Percentiles rank a stretch among this genome's conserved stretches.
Conservation (phyloP, 306 rosid species). For the Medicago lupulina region DNA sequence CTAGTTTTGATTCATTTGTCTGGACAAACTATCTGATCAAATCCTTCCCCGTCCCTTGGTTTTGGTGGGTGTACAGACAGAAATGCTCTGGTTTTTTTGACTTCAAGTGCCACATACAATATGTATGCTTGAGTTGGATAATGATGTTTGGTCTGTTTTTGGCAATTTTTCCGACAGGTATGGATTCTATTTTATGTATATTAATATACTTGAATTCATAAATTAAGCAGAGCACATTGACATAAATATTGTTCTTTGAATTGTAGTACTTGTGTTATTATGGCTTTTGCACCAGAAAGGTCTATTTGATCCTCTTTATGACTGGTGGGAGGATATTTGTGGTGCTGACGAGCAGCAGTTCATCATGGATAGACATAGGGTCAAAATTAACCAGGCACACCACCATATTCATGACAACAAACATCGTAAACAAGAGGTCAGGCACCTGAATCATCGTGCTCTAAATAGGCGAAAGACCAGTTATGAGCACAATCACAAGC, state of each 20-base stretch:
- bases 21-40: conserved; percentile 31
- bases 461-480: conserved; percentile 52
- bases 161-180: conserved; percentile 83
- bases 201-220: background rate
- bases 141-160: conserved; percentile 76
- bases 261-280: conserved; percentile 71
- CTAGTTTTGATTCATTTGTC: conserved; percentile 18
- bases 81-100: conserved; percentile 85
- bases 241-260: conserved; percentile 39
- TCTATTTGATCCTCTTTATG: conserved; percentile 86
- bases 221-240: conserved; percentile 24
- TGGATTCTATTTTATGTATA: conserved; percentile 25
- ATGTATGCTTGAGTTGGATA: conserved; percentile 88
- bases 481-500: conserved; percentile 57
- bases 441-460: conserved; percentile 50
- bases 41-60: conserved; percentile 4
- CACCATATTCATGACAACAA: conserved; percentile 44
- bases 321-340: conserved; percentile 83
- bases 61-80: conserved; percentile 53
- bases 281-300: conserved; percentile 91
- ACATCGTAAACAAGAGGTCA: conserved; percentile 49
- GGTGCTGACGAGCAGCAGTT: conserved; percentile 46
- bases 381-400: conserved; percentile 42
- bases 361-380: conserved; percentile 37
- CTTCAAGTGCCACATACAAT: conserved; percentile 88